Percentiles rank a stretch among this genome's conserved stretches.
Conservation (phyloP, 805 yeast genomes). For the Cyberlindnera maclurae region DNA sequence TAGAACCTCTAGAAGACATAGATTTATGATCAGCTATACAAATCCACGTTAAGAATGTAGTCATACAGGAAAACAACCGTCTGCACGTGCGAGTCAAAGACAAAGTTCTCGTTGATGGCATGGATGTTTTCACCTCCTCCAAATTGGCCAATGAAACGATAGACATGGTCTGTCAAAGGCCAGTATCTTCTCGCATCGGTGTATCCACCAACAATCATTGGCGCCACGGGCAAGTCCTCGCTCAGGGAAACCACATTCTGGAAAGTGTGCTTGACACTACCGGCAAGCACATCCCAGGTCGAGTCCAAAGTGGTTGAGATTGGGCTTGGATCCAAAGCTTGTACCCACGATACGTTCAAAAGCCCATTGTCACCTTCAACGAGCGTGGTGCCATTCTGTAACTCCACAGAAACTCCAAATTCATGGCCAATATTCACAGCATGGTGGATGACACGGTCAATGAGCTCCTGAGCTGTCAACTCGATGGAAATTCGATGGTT, state of each 20-base stretch:
- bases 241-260: conserved; percentile 30
- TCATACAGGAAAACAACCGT: conserved; percentile 43
- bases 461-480: conserved; percentile 2
- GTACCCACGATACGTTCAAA: conserved; percentile 34
- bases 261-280: conserved; percentile 47
- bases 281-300: conserved; percentile 51
- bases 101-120: conserved; percentile 49
- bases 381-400: conserved; percentile 4
- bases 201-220: conserved; percentile 59
- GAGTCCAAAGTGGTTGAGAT: conserved; percentile 26
- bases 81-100: conserved; percentile 46
- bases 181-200: conserved; percentile 68
- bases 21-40: not conserved
- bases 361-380: conserved; percentile 30
- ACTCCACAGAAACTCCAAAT: conserved; percentile 26
- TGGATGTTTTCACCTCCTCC: conserved; percentile 34
- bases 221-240: conserved; percentile 34
- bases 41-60: conserved; percentile 38
- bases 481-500: conserved; percentile 54
- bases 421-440: conserved; percentile 5
- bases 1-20: too few relatives aligned
- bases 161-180: conserved; percentile 53
- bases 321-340: conserved; percentile 11
- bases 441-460: conserved; percentile 5
- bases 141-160: conserved; percentile 39